Conservation (phyloP, 805 yeast species). For the Blastobotrys parvus region DNA sequence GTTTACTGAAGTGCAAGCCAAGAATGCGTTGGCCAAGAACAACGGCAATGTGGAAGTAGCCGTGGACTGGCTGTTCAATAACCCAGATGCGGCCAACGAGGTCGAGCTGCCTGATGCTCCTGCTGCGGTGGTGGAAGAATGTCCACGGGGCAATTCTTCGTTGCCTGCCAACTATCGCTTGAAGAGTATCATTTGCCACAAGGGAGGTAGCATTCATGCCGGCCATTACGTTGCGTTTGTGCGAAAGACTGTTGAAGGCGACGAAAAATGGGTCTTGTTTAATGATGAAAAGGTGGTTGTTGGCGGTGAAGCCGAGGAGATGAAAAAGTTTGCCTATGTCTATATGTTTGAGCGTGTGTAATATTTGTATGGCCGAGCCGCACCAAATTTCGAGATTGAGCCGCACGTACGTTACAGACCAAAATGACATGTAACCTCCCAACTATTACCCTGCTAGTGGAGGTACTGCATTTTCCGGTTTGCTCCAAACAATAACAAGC, state of each 20-base stretch:
- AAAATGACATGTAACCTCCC: too few species aligned
- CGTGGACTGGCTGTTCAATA: constrained; percentile 81
- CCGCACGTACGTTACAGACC: too few species aligned
- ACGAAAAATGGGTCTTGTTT: constrained; percentile 62
- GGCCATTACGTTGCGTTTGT: constrained; percentile 87
- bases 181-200: constrained; percentile 72
- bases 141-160: constrained; percentile 14
- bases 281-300: constrained; percentile 82
- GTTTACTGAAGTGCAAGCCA: constrained; percentile 54
- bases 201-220: constrained; percentile 81
- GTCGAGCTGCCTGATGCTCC: not conserved
- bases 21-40: constrained; percentile 58
- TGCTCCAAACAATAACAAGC: too few species aligned
- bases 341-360: constrained; percentile 31
- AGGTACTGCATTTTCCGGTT: too few species aligned
- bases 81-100: constrained; percentile 43
- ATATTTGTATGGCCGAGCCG: too few species aligned
- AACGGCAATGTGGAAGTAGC: constrained; percentile 62
- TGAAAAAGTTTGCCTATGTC: constrained; percentile 42
- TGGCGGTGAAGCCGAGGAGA: constrained; percentile 36
- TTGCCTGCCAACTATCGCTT: constrained; percentile 39
- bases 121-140: constrained; percentile 12
- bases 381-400: too few species aligned
- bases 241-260: constrained; percentile 34
- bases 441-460: too few species aligned